Evolutionary conservation across 768 basidiomycete genomes (phyloP).

Genomic region (Boletellus emodensis): DNA sequence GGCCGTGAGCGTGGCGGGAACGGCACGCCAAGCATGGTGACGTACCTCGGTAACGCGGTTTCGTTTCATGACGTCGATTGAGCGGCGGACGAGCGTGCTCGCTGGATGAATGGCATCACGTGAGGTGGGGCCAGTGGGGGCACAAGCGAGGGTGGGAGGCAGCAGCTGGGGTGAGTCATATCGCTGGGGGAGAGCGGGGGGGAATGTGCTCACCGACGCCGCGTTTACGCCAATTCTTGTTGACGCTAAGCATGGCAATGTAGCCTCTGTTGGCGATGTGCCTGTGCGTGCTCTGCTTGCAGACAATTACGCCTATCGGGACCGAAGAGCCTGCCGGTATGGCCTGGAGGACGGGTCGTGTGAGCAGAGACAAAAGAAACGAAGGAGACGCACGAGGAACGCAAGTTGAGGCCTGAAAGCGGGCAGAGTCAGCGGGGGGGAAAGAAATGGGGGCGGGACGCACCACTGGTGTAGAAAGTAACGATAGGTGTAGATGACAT

Average conservation of each 20-base stretch:
- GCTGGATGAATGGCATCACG: slow-evolving; percentile 47
- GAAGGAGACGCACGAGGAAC: slow-evolving; percentile 52
- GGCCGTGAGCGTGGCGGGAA: neutral
- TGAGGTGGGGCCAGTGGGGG: slow-evolving; percentile 7
- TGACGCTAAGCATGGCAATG: slow-evolving; percentile 96
- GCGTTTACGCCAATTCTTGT: slow-evolving; percentile 76
- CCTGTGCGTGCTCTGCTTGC: slow-evolving; percentile 91
- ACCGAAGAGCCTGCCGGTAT: slow-evolving; percentile 32
- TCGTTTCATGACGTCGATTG: slow-evolving; percentile 79
- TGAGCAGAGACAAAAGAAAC: neutral
- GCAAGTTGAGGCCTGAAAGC: slow-evolving; percentile 78
- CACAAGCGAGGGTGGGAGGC: slow-evolving; percentile 2
- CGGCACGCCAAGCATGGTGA: slow-evolving; percentile 8
- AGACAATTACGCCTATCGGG: slow-evolving; percentile 91
- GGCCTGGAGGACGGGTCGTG: slow-evolving; percentile 14
- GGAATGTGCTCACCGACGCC: slow-evolving; percentile 74
- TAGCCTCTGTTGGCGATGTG: slow-evolving; percentile 82
- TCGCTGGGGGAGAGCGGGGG: neutral
- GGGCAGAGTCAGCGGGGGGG: slow-evolving; percentile 2
- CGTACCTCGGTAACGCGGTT: slow-evolving; percentile 84
- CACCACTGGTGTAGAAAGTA: slow-evolving; percentile 97
- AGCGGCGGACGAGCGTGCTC: slow-evolving; percentile 76
- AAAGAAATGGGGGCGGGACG: slow-evolving; percentile 26
- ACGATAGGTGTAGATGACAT: slow-evolving; percentile 93
- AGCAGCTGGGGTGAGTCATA: neutral